Base-by-base conservation (phyloP, 176 grass and related monocot species). In the Cocos nucifera region DNA sequence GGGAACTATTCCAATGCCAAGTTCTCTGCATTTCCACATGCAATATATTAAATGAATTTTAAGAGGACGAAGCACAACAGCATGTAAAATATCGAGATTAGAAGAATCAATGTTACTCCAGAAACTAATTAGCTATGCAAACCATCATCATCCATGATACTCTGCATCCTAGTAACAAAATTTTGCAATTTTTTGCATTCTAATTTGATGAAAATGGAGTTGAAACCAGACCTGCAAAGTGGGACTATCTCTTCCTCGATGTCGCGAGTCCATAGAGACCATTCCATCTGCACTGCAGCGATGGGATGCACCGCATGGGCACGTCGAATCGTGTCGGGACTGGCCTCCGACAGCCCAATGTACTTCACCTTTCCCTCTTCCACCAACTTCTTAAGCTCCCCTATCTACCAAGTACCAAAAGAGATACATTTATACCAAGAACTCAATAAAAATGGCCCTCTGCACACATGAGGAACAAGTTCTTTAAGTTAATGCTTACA, bases 381-480 rank as follows among this genome's bases (percentile, higher is more conserved):
- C 49, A 66, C 64, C 50, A 66, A 51, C 50, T 66, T 66, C 64
- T 66, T 66, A 15, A 66, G 12, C 49, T 66, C 64, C 50, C 23
- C 24, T 10, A 66, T n/a, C 64, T 66, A 44, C 35, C 7, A 44
- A 14, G 2, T 44, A 14, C 35, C 9, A 14, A 44, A 44, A 12
- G 35, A 44, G 35, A 12, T 2, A 0, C 35, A 10, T 44, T 44
- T 12, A 44, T 9, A 44, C 12, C 35, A 44, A 44, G 8, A 44
- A 12, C 35, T 44, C 35, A 44, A 44, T 44, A 44, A 1, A 44
- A 44, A 44, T 44, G 35, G 35, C 35, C 35, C 35, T 44, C 2
- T n/a, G 10, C 8, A 44, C 2, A 14, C 9, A 21, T 21, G 21
- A 44, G 35, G 35, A 44, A 12, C 35, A 44, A 44, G 35, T 44